phyloP scores from a whole-genome alignment of 2,329 filamentous ascomycete species.

The Alternaria tenuissima region DNA sequence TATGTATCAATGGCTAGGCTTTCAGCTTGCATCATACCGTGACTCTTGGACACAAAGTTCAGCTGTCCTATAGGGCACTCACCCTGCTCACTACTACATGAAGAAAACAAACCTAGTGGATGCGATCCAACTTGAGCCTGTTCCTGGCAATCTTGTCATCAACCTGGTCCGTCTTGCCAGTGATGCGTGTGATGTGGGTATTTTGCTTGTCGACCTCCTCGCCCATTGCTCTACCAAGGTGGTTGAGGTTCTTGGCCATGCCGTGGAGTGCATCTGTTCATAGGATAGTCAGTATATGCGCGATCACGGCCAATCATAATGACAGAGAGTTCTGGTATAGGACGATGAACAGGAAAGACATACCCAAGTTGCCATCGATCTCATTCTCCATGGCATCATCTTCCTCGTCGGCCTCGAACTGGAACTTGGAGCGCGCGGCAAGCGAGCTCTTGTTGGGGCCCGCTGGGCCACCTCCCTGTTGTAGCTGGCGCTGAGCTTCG shows the following conservation, averaged over 20 bases:
- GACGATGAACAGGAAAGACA: slow-evolving; percentile 32
- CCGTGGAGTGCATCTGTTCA: slow-evolving; percentile 62
- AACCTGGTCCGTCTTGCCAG: slow-evolving; percentile 83
- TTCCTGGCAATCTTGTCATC: slow-evolving; percentile 79
- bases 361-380: slow-evolving; percentile 55
- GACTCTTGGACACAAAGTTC: too few species aligned
- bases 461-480: slow-evolving; percentile 16
- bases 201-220: slow-evolving; percentile 81
- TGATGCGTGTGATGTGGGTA: slow-evolving; percentile 78
- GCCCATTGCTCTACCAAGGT: slow-evolving; percentile 76
- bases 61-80: not conserved
- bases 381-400: slow-evolving; percentile 72
- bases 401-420: slow-evolving; percentile 46
- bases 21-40: not conserved
- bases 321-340: not conserved
- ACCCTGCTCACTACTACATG: not conserved
- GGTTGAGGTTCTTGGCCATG: slow-evolving; percentile 74
- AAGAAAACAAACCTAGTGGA: slow-evolving; percentile 52
- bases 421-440: slow-evolving; percentile 46
- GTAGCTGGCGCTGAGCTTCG: slow-evolving; percentile 26
- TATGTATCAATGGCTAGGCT: not conserved
- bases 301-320: not conserved
- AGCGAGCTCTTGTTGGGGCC: slow-evolving; percentile 33
- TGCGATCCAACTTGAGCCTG: slow-evolving; percentile 73
- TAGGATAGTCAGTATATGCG: not conserved